Evolutionary conservation across 345 rosid species (phyloP).

Genomic region (Dipteronia sinensis): DNA sequence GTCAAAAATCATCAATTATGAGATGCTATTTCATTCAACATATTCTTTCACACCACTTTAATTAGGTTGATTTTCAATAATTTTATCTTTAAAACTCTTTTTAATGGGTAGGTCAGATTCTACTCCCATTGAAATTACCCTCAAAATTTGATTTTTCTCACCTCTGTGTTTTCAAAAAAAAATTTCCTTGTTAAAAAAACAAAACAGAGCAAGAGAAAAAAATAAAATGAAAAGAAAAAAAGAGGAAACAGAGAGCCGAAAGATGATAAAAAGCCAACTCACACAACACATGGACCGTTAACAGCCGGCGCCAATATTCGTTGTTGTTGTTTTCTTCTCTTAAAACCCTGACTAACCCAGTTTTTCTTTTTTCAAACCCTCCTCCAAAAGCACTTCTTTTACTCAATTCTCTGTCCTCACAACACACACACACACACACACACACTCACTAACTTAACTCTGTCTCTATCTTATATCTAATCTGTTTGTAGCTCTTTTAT

Average conservation of each 20-base stretch:
- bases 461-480: neutral
- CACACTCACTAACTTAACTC: neutral
- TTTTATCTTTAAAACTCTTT: neutral
- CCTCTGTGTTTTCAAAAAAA: neutral
- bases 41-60: constrained; percentile 18
- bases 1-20: constrained; percentile 3
- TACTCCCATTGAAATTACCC: neutral
- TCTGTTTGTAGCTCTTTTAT: neutral
- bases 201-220: neutral
- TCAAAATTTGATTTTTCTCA: neutral
- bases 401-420: constrained; percentile 3
- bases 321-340: constrained; percentile 24
- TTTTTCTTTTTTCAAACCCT: constrained; percentile 29
- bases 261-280: constrained; percentile 29
- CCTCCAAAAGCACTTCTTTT: constrained; percentile 6
- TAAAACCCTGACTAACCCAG: constrained; percentile 34
- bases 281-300: constrained; percentile 47
- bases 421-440: neutral
- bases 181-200: no score
- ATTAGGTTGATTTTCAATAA: neutral
- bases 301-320: constrained; percentile 66
- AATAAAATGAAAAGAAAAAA: neutral
- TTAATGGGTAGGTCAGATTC: constrained; percentile 7
- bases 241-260: constrained; percentile 10
- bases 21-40: neutral